Conservation (phyloP, 2,329 filamentous ascomycete species). For the Ceratocystis cubensis region DNA sequence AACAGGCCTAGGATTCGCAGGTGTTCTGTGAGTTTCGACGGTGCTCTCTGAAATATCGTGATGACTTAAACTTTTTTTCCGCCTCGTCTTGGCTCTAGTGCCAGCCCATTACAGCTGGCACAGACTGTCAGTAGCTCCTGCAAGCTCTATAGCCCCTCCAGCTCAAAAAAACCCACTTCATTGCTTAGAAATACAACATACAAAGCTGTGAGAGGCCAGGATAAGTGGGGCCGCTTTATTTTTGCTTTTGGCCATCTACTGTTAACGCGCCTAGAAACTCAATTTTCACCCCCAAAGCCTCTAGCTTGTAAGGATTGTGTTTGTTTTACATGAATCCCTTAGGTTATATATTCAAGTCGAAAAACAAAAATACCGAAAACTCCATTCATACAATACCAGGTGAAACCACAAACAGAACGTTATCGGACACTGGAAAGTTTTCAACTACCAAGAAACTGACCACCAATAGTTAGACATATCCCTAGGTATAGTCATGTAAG, state of each 20-base stretch:
- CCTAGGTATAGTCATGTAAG: neutral
- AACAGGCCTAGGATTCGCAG: slow-evolving; percentile 14
- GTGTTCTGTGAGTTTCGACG: slow-evolving; percentile 19
- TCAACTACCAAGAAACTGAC: neutral
- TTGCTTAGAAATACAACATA: neutral
- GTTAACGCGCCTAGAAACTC: neutral
- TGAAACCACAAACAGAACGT: neutral
- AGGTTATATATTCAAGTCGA: neutral
- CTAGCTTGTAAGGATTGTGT: neutral
- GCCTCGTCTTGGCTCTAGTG: neutral
- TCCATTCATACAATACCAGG: neutral
- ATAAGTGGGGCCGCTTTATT: neutral
- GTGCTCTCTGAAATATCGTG: slow-evolving; percentile 12
- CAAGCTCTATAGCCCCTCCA: neutral
- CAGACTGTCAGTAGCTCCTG: slow-evolving; percentile 10
- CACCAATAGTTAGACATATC: neutral
- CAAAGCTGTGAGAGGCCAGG: neutral
- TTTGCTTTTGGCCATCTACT: neutral
- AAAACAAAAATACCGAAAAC: neutral
- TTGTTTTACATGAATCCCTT: neutral
- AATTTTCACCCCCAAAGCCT: neutral
- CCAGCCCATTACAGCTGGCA: neutral
- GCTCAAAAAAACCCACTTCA: neutral
- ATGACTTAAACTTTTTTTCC: slow-evolving; percentile 18
- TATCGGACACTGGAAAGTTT: neutral